phyloP scores from a whole-genome alignment of 2,329 filamentous ascomycete genomes.

The Daldinia sp. region DNA sequence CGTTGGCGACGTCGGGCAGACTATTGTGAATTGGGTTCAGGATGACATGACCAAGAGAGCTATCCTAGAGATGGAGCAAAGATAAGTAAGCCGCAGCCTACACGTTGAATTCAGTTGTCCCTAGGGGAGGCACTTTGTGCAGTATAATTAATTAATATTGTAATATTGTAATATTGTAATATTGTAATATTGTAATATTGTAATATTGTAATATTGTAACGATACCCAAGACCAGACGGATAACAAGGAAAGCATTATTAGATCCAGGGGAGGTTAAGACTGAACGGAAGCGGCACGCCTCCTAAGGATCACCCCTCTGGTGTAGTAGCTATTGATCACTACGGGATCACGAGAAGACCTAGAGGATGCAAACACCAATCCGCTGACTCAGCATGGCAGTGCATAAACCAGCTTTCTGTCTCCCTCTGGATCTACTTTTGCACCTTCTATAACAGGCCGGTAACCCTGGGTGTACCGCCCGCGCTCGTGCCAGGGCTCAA shows the following conservation, averaged over 20 bases:
- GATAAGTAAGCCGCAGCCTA: background rate
- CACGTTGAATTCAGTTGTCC: background rate
- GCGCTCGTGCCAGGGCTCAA: background rate
- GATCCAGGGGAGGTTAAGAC: too few relatives aligned
- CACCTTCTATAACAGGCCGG: background rate
- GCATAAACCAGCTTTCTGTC: too few relatives aligned
- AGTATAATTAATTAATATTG: background rate
- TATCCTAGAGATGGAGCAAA: constrained; percentile 44
- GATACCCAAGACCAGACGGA: background rate
- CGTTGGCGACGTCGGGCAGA: constrained; percentile 76
- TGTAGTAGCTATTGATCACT: too few relatives aligned
- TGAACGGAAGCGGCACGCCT: too few relatives aligned
- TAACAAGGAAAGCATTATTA: background rate
- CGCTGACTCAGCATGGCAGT: too few relatives aligned
- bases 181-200: too few relatives aligned
- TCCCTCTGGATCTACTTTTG: background rate
- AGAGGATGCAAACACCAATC: too few relatives aligned
- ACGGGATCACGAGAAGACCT: too few relatives aligned
- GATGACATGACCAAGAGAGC: constrained; percentile 63
- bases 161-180: too few relatives aligned
- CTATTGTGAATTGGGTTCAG: constrained; percentile 74
- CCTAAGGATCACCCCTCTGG: too few relatives aligned
- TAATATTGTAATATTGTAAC: constrained; percentile 4
- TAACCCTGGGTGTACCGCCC: background rate
- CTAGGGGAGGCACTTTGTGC: background rate